phyloP scores from a whole-genome alignment of 129 eudicot species.

The Mikania micrantha region DNA sequence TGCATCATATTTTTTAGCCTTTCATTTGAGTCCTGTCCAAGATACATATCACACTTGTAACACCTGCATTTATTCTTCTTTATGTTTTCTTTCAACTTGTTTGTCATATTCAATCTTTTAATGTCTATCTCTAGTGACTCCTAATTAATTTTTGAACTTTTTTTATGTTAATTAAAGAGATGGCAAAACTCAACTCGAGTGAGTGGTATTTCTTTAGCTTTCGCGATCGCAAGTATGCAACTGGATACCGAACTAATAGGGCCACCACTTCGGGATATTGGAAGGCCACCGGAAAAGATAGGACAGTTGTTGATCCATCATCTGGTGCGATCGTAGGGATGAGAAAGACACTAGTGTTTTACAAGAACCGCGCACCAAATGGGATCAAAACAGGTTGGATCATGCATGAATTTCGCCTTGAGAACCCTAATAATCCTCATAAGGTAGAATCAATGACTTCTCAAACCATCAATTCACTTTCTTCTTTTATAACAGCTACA shows the following conservation, averaged over 20 bases:
- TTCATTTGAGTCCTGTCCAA: constrained; percentile 10
- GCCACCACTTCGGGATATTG: constrained; percentile 85
- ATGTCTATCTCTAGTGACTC: not conserved
- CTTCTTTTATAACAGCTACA: too few species aligned
- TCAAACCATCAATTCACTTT: too few species aligned
- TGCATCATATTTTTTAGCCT: constrained; percentile 22
- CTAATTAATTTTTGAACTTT: not conserved
- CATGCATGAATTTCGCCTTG: constrained; percentile 94
- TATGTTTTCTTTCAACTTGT: not conserved
- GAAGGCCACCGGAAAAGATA: constrained; percentile 96
- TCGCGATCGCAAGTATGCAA: constrained; percentile 89
- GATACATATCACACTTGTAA: constrained; percentile 7
- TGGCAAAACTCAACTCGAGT: constrained; percentile 69
- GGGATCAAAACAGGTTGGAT: constrained; percentile 91
- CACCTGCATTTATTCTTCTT: not conserved
- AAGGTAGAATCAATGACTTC: constrained; percentile 41
- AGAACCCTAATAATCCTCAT: constrained; percentile 69
- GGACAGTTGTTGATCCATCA: constrained; percentile 50
- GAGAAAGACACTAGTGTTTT: constrained; percentile 90
- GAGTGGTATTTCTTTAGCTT: constrained; percentile 99
- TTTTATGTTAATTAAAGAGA: constrained; percentile 37
- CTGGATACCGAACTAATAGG: constrained; percentile 76
- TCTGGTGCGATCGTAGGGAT: constrained; percentile 52
- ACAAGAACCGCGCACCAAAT: constrained; percentile 85
- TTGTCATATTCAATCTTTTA: not conserved